These are phyloP conservation scores for Metschnikowia noctiluminum DNA, from an alignment of 805 yeast species.

Conservation along the genomic window DNA sequence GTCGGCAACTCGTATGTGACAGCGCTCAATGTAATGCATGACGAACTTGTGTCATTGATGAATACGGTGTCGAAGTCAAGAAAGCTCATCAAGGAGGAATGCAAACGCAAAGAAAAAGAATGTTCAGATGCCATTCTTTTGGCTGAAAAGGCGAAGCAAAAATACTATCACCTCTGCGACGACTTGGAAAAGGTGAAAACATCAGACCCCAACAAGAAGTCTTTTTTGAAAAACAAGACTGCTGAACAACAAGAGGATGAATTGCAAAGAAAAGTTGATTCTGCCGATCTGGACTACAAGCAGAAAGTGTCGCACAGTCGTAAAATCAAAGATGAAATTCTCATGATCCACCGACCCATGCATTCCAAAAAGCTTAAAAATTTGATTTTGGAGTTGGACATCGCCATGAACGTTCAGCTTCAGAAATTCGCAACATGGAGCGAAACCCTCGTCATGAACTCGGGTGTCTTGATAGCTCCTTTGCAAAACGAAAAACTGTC, in stretches of 20 bases:
- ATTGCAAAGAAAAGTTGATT: conserved; percentile 69
- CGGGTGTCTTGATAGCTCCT: conserved; percentile 82
- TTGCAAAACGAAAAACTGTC: conserved; percentile 54
- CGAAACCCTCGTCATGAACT: conserved; percentile 77
- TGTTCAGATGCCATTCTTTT: conserved; percentile 74
- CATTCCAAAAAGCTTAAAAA: conserved; percentile 68
- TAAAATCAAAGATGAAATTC: conserved; percentile 67
- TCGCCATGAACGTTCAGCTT: conserved; percentile 83
- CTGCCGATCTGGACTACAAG: conserved; percentile 84
- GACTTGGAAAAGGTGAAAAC: conserved; percentile 81
- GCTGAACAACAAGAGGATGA: conserved; percentile 91
- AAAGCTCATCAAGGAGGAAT: conserved; percentile 77
- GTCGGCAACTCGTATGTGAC: conserved; percentile 76
- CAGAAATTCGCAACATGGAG: conserved; percentile 86
- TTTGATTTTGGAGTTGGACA: conserved; percentile 80
- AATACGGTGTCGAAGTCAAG: conserved; percentile 68
- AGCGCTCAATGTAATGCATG: conserved; percentile 80
- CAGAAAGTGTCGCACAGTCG: conserved; percentile 71
- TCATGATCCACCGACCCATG: conserved; percentile 73
- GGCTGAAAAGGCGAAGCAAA: conserved; percentile 83
- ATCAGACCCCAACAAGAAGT: conserved; percentile 81
- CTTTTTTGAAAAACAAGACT: conserved; percentile 74
- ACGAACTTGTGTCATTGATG: conserved; percentile 71
- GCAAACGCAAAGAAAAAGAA: conserved; percentile 76
- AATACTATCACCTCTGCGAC: conserved; percentile 73